phyloP scores from a whole-genome alignment of 2,329 filamentous ascomycete genomes.

The Magnaporthales sp. region DNA sequence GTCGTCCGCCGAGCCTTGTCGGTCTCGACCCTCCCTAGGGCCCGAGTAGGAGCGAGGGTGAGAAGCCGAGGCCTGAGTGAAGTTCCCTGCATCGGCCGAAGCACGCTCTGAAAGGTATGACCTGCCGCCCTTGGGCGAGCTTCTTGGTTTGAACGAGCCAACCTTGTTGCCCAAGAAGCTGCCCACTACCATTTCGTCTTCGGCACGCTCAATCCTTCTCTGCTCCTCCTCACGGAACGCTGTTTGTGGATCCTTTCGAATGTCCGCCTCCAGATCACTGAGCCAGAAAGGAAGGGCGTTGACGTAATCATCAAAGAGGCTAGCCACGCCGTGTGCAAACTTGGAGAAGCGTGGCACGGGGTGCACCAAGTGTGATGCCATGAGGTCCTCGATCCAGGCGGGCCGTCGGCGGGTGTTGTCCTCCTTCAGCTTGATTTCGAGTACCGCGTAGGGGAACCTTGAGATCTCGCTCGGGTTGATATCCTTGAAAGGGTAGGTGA shows the following conservation, averaged over 20 bases:
- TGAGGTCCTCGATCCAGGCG: slow-evolving; percentile 85
- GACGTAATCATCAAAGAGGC: slow-evolving; percentile 90
- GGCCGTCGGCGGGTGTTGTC: slow-evolving; percentile 46
- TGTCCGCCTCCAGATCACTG: slow-evolving; percentile 83
- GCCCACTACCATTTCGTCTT: slow-evolving; percentile 83
- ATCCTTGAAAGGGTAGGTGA: slow-evolving; percentile 80
- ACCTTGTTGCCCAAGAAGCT: slow-evolving; percentile 63
- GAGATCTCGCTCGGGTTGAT: slow-evolving; percentile 88
- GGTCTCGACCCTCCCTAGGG: background rate
- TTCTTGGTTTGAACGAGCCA: slow-evolving; percentile 49
- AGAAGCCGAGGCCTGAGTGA: background rate
- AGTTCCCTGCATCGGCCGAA: slow-evolving; percentile 11
- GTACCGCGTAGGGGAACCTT: slow-evolving; percentile 79
- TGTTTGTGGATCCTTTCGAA: slow-evolving; percentile 81
- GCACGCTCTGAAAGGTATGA: slow-evolving; percentile 51
- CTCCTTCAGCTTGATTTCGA: slow-evolving; percentile 85
- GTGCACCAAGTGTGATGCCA: slow-evolving; percentile 86
- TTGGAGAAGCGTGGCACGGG: slow-evolving; percentile 89
- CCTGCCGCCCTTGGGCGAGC: slow-evolving; percentile 55
- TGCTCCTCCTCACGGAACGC: slow-evolving; percentile 91
- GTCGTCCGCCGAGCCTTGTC: slow-evolving; percentile 15
- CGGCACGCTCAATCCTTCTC: slow-evolving; percentile 67
- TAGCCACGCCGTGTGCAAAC: slow-evolving; percentile 88
- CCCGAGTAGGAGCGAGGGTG: background rate
- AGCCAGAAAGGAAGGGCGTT: slow-evolving; percentile 97